These are phyloP conservation scores for Arachnomyces sp. DNA, from an alignment of 2,329 filamentous ascomycete species.

Conservation along the genomic window DNA sequence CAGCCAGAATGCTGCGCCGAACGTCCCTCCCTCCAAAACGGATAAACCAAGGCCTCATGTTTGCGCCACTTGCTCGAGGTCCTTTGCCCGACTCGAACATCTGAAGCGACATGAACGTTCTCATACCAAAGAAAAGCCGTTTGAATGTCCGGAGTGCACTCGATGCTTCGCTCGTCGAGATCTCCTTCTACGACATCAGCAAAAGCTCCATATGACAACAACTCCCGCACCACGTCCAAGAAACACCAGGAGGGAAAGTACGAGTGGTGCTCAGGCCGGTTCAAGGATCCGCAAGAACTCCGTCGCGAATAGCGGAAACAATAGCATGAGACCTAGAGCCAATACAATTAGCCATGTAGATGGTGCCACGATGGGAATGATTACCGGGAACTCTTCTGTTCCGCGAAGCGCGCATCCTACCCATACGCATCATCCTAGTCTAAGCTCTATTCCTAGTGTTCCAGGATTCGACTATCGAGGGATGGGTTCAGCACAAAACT, in stretches of 20 bases:
- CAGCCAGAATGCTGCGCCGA: slow-evolving; percentile 19
- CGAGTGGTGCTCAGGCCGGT: slow-evolving; percentile 49
- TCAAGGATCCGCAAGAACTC: slow-evolving; percentile 88
- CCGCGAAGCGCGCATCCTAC: slow-evolving; percentile 45
- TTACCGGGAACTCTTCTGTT: slow-evolving; percentile 32
- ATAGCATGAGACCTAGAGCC: slow-evolving; percentile 73
- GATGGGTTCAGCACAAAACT: slow-evolving; percentile 48
- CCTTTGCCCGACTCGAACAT: slow-evolving; percentile 91
- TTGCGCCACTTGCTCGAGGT: slow-evolving; percentile 82
- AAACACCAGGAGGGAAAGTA: slow-evolving; percentile 78
- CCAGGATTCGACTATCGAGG: slow-evolving; percentile 59
- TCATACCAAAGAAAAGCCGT: slow-evolving; percentile 98
- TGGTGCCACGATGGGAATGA: slow-evolving; percentile 62
- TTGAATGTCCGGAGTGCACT: slow-evolving; percentile 90
- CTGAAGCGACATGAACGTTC: slow-evolving; percentile 94
- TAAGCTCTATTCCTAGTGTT: slow-evolving; percentile 54
- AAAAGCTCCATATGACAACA: slow-evolving; percentile 93
- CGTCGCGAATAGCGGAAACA: slow-evolving; percentile 54
- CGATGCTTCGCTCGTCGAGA: slow-evolving; percentile 93
- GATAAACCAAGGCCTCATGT: slow-evolving; percentile 96
- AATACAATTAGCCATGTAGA: slow-evolving; percentile 97
- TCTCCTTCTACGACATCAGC: slow-evolving; percentile 86
- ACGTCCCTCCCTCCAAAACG: slow-evolving; percentile 79
- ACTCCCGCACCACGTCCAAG: slow-evolving; percentile 80
- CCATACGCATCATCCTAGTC: slow-evolving; percentile 64